Base-by-base conservation (phyloP, 78 protist genomes). In the Monosiga brevicollis region DNA sequence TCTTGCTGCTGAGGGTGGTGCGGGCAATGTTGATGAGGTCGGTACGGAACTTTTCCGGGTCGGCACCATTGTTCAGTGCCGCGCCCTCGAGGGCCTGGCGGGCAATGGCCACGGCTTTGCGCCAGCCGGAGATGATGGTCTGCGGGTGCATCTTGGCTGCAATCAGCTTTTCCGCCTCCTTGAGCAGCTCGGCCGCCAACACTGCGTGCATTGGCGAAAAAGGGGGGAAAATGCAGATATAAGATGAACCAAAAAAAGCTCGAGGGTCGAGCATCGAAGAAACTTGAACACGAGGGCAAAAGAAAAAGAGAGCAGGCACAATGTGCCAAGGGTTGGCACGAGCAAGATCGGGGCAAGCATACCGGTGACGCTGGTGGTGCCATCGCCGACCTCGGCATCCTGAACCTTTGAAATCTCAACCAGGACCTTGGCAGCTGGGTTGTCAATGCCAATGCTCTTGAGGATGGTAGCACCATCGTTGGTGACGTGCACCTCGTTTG, bases 401-500 rank as follows among this genome's bases (percentile, higher is more conserved):
- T 97, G 99, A 0, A 94, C 86, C 76, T 92, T 94, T 25, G 97
- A 88, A 77, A 97, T 90, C 74, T 95, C 94, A 6, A 95, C 94
- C 73, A 96, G 90, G 72, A 94, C 91, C 84, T 95, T 95, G 26
- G 97, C 98, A 1, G 98, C 99, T 26, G 99, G 96, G 88, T 96
- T 96, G 88, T 97, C 98, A 35, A 97, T 70, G 73, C 78, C 81
- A 36, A 97, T 86, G 38, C 80, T 71, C 89, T 93, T 94, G 73
- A 98, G 88, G 40, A 98, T 98, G 36, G 99, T 98, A 26, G 99
- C 99, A 40, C 99, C 99, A 84, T 98, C 99, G 89, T 98, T 98
- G 26, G 99, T 98, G 35, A 97, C 92, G 36, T 88, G 74, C 32
- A 91, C 39, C 0, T 41, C 20, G 82, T 87, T 79, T 15, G 79